Evolutionary conservation across 352 stramenopile genomes (phyloP).

Genomic region (Phytophthora chlamydospora): DNA sequence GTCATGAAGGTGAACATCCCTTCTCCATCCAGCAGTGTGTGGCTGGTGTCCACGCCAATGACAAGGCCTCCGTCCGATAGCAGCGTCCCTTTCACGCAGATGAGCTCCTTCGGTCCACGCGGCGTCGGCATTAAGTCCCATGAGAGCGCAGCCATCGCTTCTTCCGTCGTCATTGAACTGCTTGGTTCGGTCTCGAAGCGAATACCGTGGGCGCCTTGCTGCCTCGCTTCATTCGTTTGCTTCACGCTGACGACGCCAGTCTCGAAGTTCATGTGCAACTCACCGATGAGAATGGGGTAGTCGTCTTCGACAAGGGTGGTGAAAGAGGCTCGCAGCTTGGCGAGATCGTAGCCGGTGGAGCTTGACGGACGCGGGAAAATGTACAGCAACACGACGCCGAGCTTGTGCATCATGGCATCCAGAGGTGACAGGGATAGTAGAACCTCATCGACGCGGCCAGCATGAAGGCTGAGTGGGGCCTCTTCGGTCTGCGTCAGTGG

Average conservation of each 20-base stretch:
- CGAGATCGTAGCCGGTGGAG: conserved; percentile 37
- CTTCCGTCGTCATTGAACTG: conserved; percentile 34
- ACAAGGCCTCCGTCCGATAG: conserved; percentile 54
- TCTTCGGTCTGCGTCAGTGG: conserved; percentile 20
- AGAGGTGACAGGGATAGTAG: conserved; percentile 50
- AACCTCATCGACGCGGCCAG: conserved; percentile 7
- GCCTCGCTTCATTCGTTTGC: conserved; percentile 20
- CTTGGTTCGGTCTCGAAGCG: conserved; percentile 40
- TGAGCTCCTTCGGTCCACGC: conserved; percentile 24
- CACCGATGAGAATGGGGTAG: conserved; percentile 54
- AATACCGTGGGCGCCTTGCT: conserved; percentile 31
- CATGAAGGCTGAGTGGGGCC: background rate
- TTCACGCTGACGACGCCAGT: conserved; percentile 42
- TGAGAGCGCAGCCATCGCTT: conserved; percentile 39
- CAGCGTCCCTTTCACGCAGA: conserved; percentile 46
- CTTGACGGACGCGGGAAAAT: conserved; percentile 45
- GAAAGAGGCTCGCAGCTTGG: conserved; percentile 46
- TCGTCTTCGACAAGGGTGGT: conserved; percentile 44
- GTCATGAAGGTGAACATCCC: conserved; percentile 67
- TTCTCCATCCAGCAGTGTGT: conserved; percentile 59
- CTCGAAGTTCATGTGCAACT: conserved; percentile 31
- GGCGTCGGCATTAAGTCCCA: conserved; percentile 42
- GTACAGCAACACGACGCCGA: conserved; percentile 60
- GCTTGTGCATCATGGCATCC: conserved; percentile 53
- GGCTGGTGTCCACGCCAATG: conserved; percentile 49